Base-by-base conservation (phyloP, 108 stramenopile genomes). In the Cylindrotheca fusiformis region DNA sequence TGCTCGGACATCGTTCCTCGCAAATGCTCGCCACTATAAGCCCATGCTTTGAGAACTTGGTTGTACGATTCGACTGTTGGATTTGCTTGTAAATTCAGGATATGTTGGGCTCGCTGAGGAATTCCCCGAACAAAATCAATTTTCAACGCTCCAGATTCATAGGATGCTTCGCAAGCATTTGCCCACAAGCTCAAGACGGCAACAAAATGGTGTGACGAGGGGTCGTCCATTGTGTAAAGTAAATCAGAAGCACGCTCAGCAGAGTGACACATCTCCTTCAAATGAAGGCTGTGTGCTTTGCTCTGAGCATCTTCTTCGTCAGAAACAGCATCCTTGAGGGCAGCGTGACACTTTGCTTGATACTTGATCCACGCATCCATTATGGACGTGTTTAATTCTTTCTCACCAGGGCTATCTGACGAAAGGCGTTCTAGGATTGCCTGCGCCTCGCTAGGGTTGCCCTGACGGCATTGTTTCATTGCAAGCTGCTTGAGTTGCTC, bases 11-110 rank as follows among this genome's bases (percentile, higher is more conserved):
- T 72, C 17, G 74, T 63, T 8, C 67, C 75, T 3, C 74, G 48
- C 55, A 75, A 45, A 69, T 83, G 71, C 60, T 83, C 82, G 12
- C 52, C 49, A 65, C 83, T 84, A 32, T 66, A 72, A 1, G 76
- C 72, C 83, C 83, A 84, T 1, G 73, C 65, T 27, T 57, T 53
- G 32, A 84, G 48, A 5, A 84, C 70, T 32, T 65, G 50, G 63
- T 74, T 77, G 55, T 61, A 65, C 14, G 52, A 29, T 28, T 74
- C 71, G 18, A 48, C 36, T 27, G 57, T 22, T 32, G 41, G 31
- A 32, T 55, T 49, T 2, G 25, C 3, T 51, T 75, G 52, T 1
- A 14, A 32, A 31, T 75, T 59, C 60, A 77, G 48, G 5, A 77
- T 49, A 22, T 52, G 69, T 61, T 76, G 75, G n/a, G 76, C 63